phyloP scores from a whole-genome alignment of 805 yeast genomes.

The Metschnikowia continentalis region DNA sequence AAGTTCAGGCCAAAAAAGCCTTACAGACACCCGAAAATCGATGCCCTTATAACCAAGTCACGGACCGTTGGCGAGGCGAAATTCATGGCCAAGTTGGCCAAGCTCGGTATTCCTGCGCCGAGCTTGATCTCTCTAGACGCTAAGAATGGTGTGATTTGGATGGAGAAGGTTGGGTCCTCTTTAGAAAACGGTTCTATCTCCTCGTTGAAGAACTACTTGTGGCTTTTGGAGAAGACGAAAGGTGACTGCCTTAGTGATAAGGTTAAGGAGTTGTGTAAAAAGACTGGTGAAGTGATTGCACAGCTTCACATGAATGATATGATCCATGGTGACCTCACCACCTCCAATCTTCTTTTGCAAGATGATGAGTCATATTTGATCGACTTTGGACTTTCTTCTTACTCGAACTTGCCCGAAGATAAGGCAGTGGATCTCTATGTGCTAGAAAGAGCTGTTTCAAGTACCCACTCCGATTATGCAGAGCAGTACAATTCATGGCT shows the following conservation, averaged over 20 bases:
- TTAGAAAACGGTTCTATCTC: constrained; percentile 51
- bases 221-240: constrained; percentile 48
- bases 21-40: constrained; percentile 85
- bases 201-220: constrained; percentile 68
- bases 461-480: constrained; percentile 82
- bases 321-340: constrained; percentile 91
- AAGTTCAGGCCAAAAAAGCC: constrained; percentile 87
- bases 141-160: constrained; percentile 77
- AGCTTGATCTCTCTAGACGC: constrained; percentile 71
- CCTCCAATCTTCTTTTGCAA: constrained; percentile 72
- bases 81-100: constrained; percentile 53
- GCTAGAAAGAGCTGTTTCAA: constrained; percentile 81
- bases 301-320: constrained; percentile 69
- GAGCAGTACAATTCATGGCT: constrained; percentile 63
- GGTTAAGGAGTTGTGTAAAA: constrained; percentile 42
- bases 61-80: constrained; percentile 85
- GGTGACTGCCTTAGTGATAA: constrained; percentile 25
- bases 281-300: constrained; percentile 68
- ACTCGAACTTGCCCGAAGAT: constrained; percentile 75
- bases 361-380: constrained; percentile 55
- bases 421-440: constrained; percentile 97
- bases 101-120: constrained; percentile 67
- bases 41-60: constrained; percentile 67
- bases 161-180: constrained; percentile 68
- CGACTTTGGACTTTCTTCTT: constrained; percentile 87